A percentile compares a stretch with the other conserved stretches of the same genome.
These are phyloP conservation scores for Xylaria polymorpha DNA, from an alignment of 2,329 filamentous ascomycete species.

Conservation along the genomic window DNA sequence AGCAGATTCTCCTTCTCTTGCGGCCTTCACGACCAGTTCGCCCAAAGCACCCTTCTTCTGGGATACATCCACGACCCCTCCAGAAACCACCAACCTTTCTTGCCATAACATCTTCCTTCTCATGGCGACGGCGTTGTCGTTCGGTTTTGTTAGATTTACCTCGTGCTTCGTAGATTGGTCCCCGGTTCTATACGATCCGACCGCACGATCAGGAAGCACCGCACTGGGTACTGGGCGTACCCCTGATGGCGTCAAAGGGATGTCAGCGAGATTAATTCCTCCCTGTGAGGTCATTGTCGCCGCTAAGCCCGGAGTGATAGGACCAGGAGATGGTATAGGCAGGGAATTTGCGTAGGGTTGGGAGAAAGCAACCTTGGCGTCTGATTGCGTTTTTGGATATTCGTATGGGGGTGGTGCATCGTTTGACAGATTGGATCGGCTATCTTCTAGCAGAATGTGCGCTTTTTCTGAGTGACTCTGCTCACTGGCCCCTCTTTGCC, in stretches of 20 bases:
- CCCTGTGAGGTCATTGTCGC: conserved; percentile 72
- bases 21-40: conserved; percentile 71
- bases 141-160: conserved; percentile 60
- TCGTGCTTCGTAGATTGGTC: conserved; percentile 56
- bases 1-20: conserved; percentile 70
- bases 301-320: conserved; percentile 71
- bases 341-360: conserved; percentile 62
- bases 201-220: conserved; percentile 57
- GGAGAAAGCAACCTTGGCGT: conserved; percentile 66
- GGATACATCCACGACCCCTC: conserved; percentile 73
- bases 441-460: conserved; percentile 54
- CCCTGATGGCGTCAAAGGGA: conserved; percentile 62
- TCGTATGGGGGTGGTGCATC: conserved; percentile 69
- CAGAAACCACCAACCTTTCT: conserved; percentile 70
- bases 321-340: conserved; percentile 69
- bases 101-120: conserved; percentile 73
- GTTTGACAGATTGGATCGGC: conserved; percentile 49
- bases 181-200: conserved; percentile 59
- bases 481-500: conserved; percentile 34
- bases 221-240: conserved; percentile 41
- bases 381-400: conserved; percentile 56
- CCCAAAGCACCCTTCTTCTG: conserved; percentile 73
- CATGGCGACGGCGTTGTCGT: conserved; percentile 65
- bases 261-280: conserved; percentile 69
- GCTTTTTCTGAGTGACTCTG: conserved; percentile 54